Conservation (phyloP, 805 yeast genomes). For the Scheffersomyces stipitis region DNA sequence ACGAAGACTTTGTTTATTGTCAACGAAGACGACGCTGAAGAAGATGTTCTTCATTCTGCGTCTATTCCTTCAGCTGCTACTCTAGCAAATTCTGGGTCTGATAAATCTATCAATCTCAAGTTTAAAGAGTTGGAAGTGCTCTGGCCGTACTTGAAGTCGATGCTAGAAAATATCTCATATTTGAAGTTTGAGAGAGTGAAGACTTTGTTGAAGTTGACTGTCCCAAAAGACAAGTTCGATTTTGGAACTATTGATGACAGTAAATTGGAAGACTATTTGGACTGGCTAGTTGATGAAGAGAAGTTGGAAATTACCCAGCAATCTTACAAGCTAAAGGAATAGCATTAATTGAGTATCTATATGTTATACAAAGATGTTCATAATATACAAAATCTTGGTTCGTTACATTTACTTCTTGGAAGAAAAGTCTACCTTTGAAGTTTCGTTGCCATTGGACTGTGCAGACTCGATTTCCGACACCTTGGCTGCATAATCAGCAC, state of each 20-base stretch:
- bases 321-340: constrained; percentile 28
- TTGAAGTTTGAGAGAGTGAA: constrained; percentile 51
- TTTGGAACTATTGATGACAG: constrained; percentile 36
- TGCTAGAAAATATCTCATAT: constrained; percentile 57
- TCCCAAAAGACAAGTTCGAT: constrained; percentile 46
- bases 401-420: too few species aligned
- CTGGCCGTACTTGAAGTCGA: constrained; percentile 53
- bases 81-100: background rate
- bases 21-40: constrained; percentile 31
- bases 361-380: too few species aligned
- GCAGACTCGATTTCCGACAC: constrained; percentile 17
- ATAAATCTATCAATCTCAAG: background rate
- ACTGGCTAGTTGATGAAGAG: constrained; percentile 44
- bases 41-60: background rate
- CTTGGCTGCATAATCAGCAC: constrained; percentile 21
- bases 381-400: too few species aligned
- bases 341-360: background rate
- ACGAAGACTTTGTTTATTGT: constrained; percentile 33
- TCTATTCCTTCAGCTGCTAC: background rate
- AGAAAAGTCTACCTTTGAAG: too few species aligned
- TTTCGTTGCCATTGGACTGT: too few species aligned
- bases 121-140: constrained; percentile 2
- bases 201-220: constrained; percentile 52
- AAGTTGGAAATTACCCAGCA: constrained; percentile 34
- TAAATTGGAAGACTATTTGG: constrained; percentile 44